phyloP scores from a whole-genome alignment of 225 moss, liverwort and hornwort species.

The Marchantia polymorpha region DNA sequence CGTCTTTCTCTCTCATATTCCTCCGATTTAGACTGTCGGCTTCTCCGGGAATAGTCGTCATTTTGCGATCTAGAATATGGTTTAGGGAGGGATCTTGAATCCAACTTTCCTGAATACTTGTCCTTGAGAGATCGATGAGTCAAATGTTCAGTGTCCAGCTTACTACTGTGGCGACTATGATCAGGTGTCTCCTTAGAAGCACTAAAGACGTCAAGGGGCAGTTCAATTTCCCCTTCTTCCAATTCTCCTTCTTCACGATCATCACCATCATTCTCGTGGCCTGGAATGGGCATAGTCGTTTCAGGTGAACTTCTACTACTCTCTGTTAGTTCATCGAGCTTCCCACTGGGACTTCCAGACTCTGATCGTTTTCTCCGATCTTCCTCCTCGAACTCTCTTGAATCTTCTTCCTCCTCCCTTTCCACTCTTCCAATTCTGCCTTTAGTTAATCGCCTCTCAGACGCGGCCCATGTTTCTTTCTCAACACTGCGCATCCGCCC shows the following conservation, averaged over 20 bases:
- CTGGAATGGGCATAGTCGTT: constrained; percentile 26
- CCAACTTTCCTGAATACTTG: constrained; percentile 26
- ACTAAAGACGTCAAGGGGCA: constrained; percentile 37
- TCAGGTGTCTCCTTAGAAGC: constrained; percentile 23
- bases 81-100: constrained; percentile 30
- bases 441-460: constrained; percentile 32
- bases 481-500: constrained; percentile 24
- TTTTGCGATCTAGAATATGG: constrained; percentile 29
- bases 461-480: constrained; percentile 29
- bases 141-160: constrained; percentile 20
- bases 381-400: constrained; percentile 23
- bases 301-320: constrained; percentile 30
- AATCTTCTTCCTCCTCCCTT: constrained; percentile 32
- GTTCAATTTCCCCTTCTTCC: constrained; percentile 98
- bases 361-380: constrained; percentile 28
- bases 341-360: constrained; percentile 40
- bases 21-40: constrained; percentile 48
- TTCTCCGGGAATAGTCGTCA: constrained; percentile 40
- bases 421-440: constrained; percentile 49
- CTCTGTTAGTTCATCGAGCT: constrained; percentile 32
- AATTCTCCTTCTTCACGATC: constrained; percentile 93
- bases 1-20: constrained; percentile 62
- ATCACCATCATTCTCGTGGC: constrained; percentile 46
- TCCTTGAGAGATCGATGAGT: constrained; percentile 19
- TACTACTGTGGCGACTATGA: constrained; percentile 23